phyloP scores from a whole-genome alignment of 192 early-diverging fungal species.

The Coemansia sp. region DNA sequence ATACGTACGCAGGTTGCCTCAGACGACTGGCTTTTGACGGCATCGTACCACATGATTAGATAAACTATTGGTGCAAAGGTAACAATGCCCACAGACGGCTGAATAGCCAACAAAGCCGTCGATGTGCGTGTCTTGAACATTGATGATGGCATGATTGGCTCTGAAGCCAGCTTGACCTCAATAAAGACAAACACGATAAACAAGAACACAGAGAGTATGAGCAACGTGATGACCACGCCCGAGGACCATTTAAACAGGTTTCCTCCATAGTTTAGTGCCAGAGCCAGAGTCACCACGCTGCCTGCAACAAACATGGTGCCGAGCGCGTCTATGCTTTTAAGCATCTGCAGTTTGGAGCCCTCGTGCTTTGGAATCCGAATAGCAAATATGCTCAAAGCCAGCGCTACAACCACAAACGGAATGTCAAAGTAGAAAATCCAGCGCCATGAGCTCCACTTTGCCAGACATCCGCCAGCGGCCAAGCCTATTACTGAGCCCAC shows the following conservation, averaged over 20 bases:
- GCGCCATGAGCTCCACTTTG: conserved; percentile 41
- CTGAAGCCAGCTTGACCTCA: conserved; percentile 64
- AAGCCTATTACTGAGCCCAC: conserved; percentile 60
- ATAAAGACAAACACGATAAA: conserved; percentile 60
- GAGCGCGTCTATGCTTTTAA: conserved; percentile 54
- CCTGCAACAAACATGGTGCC: conserved; percentile 53
- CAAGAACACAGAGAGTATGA: conserved; percentile 55
- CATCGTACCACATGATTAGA: conserved; percentile 69
- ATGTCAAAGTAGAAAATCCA: conserved; percentile 57
- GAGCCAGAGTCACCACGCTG: conserved; percentile 45
- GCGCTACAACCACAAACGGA: conserved; percentile 31
- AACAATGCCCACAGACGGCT: conserved; percentile 29
- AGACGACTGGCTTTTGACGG: conserved; percentile 24
- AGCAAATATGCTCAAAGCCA: conserved; percentile 34
- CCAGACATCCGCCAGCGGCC: conserved; percentile 53
- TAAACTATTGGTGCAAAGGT: conserved; percentile 52
- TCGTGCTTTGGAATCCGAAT: conserved; percentile 5
- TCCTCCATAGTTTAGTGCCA: conserved; percentile 62
- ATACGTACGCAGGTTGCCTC: conserved; percentile 14
- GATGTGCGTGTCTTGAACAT: conserved; percentile 58
- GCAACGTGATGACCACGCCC: conserved; percentile 56
- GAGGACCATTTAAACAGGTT: conserved; percentile 64
- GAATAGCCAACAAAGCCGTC: conserved; percentile 15
- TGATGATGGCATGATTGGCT: conserved; percentile 29
- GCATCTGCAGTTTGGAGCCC: conserved; percentile 15